Conservation (phyloP, 495 filamentous ascomycete species). For the Podospora conica region DNA sequence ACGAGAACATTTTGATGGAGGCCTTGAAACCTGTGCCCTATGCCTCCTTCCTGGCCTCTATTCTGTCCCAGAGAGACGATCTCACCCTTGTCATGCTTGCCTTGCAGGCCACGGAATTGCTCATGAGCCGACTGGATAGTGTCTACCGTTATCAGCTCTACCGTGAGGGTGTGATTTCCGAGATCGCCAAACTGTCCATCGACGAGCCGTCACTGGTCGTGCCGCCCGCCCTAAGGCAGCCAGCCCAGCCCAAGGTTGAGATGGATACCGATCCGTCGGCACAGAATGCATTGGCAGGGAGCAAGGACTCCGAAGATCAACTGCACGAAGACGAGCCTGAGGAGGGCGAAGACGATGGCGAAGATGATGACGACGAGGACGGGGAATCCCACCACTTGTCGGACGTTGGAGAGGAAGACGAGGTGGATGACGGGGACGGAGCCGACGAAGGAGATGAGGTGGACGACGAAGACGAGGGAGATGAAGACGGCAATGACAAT, state of each 20-base stretch:
- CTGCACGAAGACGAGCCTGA: slow-evolving; percentile 2
- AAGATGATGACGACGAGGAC: slow-evolving; percentile 38
- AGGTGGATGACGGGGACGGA: slow-evolving; percentile 34
- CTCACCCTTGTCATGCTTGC: slow-evolving; percentile 78
- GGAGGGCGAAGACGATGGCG: slow-evolving; percentile 16
- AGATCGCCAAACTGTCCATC: slow-evolving; percentile 71
- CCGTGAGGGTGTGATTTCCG: slow-evolving; percentile 90
- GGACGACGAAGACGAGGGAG: slow-evolving; percentile 54
- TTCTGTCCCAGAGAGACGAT: slow-evolving; percentile 94
- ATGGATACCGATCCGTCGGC: neutral
- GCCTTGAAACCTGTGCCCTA: slow-evolving; percentile 88
- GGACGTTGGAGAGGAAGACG: slow-evolving; percentile 36
- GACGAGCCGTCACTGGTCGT: slow-evolving; percentile 27
- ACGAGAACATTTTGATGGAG: slow-evolving; percentile 74
- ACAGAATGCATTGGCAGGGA: neutral
- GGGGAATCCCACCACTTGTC: slow-evolving; percentile 24
- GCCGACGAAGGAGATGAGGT: slow-evolving; percentile 48
- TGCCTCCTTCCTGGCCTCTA: slow-evolving; percentile 93
- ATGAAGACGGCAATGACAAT: slow-evolving; percentile 37
- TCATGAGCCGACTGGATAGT: slow-evolving; percentile 72
- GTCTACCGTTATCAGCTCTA: slow-evolving; percentile 97
- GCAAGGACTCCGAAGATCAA: neutral
- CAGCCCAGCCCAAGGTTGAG: slow-evolving; percentile 14
- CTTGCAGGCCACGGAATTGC: slow-evolving; percentile 78
- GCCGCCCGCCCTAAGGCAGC: neutral